Conservation (phyloP, 1,284 basidiomycete genomes). For the Sphaerobolus stellatus region DNA sequence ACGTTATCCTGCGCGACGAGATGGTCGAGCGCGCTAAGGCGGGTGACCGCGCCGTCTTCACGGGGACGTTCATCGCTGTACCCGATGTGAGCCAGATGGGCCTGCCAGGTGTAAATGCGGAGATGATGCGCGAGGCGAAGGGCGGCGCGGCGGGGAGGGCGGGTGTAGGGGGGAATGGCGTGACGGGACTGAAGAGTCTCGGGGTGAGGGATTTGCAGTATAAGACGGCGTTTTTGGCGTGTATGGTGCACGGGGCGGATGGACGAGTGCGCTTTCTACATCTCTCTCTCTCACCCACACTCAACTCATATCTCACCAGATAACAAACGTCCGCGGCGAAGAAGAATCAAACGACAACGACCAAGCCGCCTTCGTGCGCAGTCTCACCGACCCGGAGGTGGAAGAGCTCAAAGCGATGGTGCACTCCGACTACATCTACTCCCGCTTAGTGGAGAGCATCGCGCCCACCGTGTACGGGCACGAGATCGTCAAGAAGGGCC, state of each 20-base stretch:
- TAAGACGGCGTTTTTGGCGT: constrained; percentile 98
- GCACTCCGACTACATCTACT: constrained; percentile 90
- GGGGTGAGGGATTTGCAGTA: constrained; percentile 97
- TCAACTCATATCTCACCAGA: constrained; percentile 39
- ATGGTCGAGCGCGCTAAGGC: constrained; percentile 98
- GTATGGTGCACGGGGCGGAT: constrained; percentile 94
- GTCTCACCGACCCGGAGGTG: constrained; percentile 90
- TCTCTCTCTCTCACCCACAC: background rate
- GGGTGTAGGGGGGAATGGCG: constrained; percentile 77
- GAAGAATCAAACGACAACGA: constrained; percentile 77
- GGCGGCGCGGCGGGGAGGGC: constrained; percentile 52
- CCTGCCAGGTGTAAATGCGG: constrained; percentile 91
- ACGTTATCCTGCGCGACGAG: constrained; percentile 94
- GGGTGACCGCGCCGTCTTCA: constrained; percentile 98
- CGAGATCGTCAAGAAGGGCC: constrained; percentile 97
- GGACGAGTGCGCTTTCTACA: constrained; percentile 53
- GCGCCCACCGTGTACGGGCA: constrained; percentile 98
- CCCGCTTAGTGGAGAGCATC: constrained; percentile 89
- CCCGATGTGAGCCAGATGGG: constrained; percentile 97
- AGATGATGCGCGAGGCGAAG: constrained; percentile 86
- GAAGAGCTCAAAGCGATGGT: constrained; percentile 96
- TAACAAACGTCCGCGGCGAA: constrained; percentile 85
- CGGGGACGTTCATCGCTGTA: constrained; percentile 97
- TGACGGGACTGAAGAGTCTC: constrained; percentile 90
- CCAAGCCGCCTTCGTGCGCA: constrained; percentile 78